These are phyloP conservation scores for Heliamphora exappendiculata DNA, from an alignment of 148 eudicot genomes.

Conservation along the genomic window DNA sequence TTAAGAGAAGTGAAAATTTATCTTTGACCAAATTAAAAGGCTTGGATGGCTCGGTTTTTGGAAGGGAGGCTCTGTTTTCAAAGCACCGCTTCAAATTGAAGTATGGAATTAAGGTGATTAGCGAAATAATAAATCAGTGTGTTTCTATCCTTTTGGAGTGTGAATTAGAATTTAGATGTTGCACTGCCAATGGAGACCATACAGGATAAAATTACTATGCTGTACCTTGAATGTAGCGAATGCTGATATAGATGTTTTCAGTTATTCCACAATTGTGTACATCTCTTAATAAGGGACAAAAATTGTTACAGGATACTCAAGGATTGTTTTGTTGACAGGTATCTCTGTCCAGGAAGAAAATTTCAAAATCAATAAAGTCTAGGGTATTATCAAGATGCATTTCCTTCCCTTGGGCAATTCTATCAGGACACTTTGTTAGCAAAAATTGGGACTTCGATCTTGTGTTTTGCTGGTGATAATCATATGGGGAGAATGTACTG, in stretches of 20 bases:
- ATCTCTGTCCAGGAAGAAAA: background rate
- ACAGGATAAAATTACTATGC: background rate
- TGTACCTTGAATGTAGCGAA: background rate
- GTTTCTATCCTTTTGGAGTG: background rate
- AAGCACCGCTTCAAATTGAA: background rate
- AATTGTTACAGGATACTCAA: background rate
- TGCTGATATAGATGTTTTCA: background rate
- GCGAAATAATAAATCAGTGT: background rate
- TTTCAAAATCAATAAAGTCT: too few species aligned
- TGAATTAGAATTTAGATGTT: background rate
- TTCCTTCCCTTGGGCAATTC: background rate
- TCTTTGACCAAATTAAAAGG: background rate
- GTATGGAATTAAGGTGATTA: background rate
- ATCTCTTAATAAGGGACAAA: background rate
- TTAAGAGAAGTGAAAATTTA: background rate
- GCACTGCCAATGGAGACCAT: background rate
- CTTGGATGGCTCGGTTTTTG: background rate
- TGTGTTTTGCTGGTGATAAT: background rate
- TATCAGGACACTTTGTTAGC: background rate
- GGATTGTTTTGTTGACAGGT: background rate
- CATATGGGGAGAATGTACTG: background rate
- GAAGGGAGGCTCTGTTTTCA: background rate
- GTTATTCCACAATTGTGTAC: background rate
- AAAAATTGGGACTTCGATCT: background rate
- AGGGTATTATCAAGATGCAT: background rate